Evolutionary conservation across 805 yeast species (phyloP), one percentile per base, ranked within the genome.

Genomic region (Saccharomycopsis fermentans): DNA sequence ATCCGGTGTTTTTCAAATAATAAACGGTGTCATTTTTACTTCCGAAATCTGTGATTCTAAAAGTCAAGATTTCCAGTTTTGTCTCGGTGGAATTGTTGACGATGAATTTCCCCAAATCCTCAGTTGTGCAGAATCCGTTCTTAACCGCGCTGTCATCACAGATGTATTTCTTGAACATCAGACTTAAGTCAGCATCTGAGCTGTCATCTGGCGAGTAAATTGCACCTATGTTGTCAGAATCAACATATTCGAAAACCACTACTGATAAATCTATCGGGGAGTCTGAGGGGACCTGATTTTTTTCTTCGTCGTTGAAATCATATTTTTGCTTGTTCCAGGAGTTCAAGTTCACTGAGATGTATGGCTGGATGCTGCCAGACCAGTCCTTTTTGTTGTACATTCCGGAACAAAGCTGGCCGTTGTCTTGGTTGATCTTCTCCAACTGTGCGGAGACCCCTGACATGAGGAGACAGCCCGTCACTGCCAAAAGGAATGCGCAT

Each of bases 381-480:
- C 96, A 88, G 67, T 91, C 96, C 53, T 81, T 76, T 65, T 83
- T 84, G 58, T 91, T 80, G 72, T 92, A 92, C 83, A 92, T 86
- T 37, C 99, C 99, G 4, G 90, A 78, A 70, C 99, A 92, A 27
- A 81, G 81, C 66, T 88, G 94, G 17, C 84, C 75, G 54, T 79
- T 72, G 11, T 66, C 71, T 16, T 78, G 69, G 52, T 79, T 77
- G 63, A 89, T 75, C 27, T 67, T 67, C 34, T 78, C 85, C 66
- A 73, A 70, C 63, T 78, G 81, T 61, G 79, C 82, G 67, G 59
- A 62, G 64, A 57, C 70, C 60, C 26, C 40, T 8, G 50, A 26
- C 4, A 54, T 9, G 34, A n/a, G 39, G 24, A 52, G n/a, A 17
- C 27, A 37, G 27, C 6, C 55, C 2, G 26, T n/a, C 12, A 21